Evolutionary conservation across 345 rosid genomes (phyloP).

Genomic region (Salix arbutifolia): DNA sequence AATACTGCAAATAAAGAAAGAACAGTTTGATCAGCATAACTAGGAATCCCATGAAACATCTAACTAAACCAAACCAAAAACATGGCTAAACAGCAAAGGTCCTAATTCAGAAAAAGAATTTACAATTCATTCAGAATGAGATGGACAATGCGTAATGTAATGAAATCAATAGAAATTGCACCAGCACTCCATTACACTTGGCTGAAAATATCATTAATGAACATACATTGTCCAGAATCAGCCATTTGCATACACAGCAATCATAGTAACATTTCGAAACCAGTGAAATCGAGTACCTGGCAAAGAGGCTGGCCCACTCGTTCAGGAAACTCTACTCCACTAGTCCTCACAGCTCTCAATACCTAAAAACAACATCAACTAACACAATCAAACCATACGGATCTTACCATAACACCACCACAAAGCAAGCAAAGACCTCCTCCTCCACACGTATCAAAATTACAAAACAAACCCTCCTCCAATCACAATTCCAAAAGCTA

Average conservation of each 20-base stretch:
- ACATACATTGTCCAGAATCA: constrained; percentile 18
- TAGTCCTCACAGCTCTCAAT: constrained; percentile 48
- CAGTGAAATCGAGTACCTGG: constrained; percentile 47
- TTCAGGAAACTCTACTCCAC: constrained; percentile 66
- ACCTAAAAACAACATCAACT: constrained; percentile 55
- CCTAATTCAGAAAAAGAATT: background rate
- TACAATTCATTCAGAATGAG: background rate
- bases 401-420: constrained; percentile 11
- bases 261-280: constrained; percentile 1
- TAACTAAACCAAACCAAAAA: background rate
- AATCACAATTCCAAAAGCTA: background rate
- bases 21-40: constrained; percentile 8
- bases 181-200: background rate
- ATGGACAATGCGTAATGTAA: background rate
- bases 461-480: background rate
- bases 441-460: background rate
- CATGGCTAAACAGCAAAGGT: background rate
- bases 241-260: background rate
- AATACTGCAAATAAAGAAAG: constrained; percentile 52
- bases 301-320: constrained; percentile 72
- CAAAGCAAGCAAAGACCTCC: background rate
- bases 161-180: background rate
- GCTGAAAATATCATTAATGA: background rate
- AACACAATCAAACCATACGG: constrained; percentile 9
- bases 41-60: constrained; percentile 1